These are phyloP conservation scores for Taphrina pruni DNA, from an alignment of 1,139 yeast species.

Conservation along the genomic window DNA sequence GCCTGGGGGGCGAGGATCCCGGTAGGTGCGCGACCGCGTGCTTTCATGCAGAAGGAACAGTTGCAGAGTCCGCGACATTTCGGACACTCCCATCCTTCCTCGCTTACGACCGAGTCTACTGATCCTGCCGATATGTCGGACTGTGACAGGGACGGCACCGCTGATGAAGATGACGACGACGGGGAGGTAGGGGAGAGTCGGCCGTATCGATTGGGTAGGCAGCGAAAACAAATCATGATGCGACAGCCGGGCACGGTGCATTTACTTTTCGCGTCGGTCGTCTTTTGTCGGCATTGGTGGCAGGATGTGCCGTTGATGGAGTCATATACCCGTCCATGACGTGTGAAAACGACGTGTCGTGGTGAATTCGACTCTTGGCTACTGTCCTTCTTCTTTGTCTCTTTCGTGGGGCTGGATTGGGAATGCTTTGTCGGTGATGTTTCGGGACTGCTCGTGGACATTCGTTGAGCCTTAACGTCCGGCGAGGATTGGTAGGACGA, in stretches of 20 bases:
- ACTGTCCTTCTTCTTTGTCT: too few relatives aligned
- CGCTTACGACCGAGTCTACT: background rate
- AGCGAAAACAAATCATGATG: conserved; percentile 11
- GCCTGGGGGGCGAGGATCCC: conserved; percentile 3
- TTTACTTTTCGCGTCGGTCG: background rate
- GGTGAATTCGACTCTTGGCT: too few relatives aligned
- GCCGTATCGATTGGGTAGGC: conserved; percentile 19
- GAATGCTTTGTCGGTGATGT: too few relatives aligned
- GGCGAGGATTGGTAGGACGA: too few relatives aligned
- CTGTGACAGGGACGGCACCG: background rate
- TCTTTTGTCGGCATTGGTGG: conserved; percentile 17
- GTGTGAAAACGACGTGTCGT: background rate
- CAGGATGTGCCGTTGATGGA: conserved; percentile 6
- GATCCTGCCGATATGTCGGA: too few relatives aligned
- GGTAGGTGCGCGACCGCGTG: background rate
- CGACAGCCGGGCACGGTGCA: conserved; percentile 6
- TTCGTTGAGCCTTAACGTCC: too few relatives aligned
- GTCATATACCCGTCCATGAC: background rate
- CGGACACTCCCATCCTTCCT: conserved; percentile 4
- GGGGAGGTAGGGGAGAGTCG: too few relatives aligned
- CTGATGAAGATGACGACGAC: background rate
- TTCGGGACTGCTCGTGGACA: too few relatives aligned
- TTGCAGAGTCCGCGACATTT: conserved; percentile 14
- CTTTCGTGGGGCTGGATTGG: background rate
- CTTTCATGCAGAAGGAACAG: conserved; percentile 15